A percentile compares a stretch with the other conserved stretches of the same genome.
phyloP scores from a whole-genome alignment of 345 rosid genomes.

The Melaleuca alternifolia region DNA sequence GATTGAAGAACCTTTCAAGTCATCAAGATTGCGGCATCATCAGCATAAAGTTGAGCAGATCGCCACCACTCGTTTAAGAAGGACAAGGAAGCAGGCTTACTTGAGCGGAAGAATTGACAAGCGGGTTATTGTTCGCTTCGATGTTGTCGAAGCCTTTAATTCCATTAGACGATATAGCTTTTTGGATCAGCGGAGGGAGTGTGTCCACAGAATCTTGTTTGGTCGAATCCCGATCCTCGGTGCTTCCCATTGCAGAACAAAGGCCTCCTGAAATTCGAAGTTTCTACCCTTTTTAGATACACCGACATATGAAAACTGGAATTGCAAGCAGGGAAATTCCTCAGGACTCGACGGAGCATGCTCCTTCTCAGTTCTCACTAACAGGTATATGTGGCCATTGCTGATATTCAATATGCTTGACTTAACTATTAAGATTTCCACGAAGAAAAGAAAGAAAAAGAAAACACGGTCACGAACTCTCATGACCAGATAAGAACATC shows the following conservation, averaged over 20 bases:
- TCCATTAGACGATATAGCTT: constrained; percentile 31
- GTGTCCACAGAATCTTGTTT: constrained; percentile 14
- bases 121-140: neutral
- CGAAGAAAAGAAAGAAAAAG: neutral
- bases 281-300: neutral
- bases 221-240: neutral
- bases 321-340: neutral
- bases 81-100: neutral
- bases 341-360: neutral
- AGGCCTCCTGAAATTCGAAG: neutral
- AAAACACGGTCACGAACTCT: neutral
- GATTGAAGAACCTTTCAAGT: neutral
- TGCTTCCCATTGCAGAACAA: constrained; percentile 18
- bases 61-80: neutral
- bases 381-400: neutral
- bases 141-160: constrained; percentile 37
- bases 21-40: neutral
- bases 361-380: neutral
- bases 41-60: neutral
- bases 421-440: neutral
- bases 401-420: neutral
- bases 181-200: constrained; percentile 38
- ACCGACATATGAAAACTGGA: neutral
- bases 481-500: neutral
- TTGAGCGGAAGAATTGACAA: neutral